These are phyloP conservation scores for Serendipita sp. DNA, from an alignment of 768 basidiomycete genomes.

Conservation along the genomic window DNA sequence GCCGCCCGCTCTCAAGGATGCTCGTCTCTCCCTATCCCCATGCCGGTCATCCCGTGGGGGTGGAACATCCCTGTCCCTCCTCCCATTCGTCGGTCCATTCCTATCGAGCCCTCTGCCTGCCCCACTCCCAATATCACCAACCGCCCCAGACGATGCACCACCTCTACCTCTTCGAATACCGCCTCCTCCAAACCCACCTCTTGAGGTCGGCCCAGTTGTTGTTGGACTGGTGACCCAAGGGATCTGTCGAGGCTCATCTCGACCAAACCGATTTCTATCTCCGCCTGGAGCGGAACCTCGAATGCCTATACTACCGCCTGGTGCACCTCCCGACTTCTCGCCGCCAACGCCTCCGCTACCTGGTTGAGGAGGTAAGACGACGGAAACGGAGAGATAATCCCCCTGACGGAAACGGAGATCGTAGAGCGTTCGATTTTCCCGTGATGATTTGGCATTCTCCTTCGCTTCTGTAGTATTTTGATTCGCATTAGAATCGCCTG, in stretches of 20 bases:
- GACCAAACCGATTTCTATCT: neutral
- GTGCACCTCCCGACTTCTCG: neutral
- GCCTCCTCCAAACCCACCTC: neutral
- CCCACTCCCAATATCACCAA: neutral
- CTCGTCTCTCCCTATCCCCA: neutral
- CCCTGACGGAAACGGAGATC: conserved; percentile 1
- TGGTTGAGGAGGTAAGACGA: neutral
- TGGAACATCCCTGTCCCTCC: neutral
- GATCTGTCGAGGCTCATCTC: neutral
- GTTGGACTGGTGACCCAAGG: neutral
- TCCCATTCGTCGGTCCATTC: too few relatives aligned
- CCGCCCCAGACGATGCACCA: neutral
- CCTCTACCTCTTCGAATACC: neutral
- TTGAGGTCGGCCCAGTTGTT: neutral
- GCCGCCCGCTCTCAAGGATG: neutral
- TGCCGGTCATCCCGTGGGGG: neutral
- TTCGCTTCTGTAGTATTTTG: neutral
- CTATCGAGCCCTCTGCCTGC: neutral
- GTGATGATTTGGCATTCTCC: neutral
- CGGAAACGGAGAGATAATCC: conserved; percentile 1
- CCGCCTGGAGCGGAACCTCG: neutral
- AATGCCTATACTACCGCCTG: neutral
- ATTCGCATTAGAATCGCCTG: neutral
- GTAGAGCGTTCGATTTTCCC: neutral
- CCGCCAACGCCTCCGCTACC: neutral